Percentiles rank a stretch among this genome's conserved stretches.
Conservation (phyloP, 768 basidiomycete species). For the Xanthoconium stramineum region DNA sequence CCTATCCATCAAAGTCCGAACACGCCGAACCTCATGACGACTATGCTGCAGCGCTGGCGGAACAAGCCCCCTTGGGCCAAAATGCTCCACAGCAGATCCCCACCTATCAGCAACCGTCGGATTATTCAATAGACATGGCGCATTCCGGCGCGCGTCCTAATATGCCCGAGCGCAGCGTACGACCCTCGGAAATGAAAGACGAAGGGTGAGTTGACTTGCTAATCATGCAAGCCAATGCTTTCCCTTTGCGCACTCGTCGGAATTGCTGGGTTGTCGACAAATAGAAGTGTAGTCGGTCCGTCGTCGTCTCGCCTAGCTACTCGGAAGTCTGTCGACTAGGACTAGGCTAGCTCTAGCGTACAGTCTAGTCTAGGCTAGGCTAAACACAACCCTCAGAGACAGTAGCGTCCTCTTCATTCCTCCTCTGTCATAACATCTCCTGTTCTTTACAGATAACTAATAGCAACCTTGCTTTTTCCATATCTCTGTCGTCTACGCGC, state of each 20-base stretch:
- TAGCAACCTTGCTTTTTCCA: slow-evolving; percentile 56
- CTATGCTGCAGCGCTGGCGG: neutral
- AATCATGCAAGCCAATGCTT: slow-evolving; percentile 8
- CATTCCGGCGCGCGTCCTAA: slow-evolving; percentile 37
- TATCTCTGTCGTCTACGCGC: slow-evolving; percentile 26
- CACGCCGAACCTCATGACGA: slow-evolving; percentile 17
- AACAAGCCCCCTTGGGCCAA: slow-evolving; percentile 35
- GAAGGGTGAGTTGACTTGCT: slow-evolving; percentile 80
- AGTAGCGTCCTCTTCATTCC: slow-evolving; percentile 68
- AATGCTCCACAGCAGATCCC: slow-evolving; percentile 66
- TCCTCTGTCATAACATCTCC: slow-evolving; percentile 54
- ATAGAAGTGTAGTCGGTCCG: slow-evolving; percentile 40
- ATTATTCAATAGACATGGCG: slow-evolving; percentile 41
- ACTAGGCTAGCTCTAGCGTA: slow-evolving; percentile 77
- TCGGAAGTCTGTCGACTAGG: slow-evolving; percentile 58
- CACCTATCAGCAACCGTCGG: slow-evolving; percentile 69
- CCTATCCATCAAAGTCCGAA: slow-evolving; percentile 13
- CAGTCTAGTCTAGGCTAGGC: slow-evolving; percentile 79
- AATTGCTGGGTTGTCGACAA: slow-evolving; percentile 28
- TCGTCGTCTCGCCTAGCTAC: slow-evolving; percentile 41
- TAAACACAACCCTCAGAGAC: slow-evolving; percentile 58
- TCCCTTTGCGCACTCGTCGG: slow-evolving; percentile 17
- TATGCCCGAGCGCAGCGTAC: slow-evolving; percentile 61
- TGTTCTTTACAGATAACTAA: slow-evolving; percentile 79
- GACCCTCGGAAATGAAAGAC: slow-evolving; percentile 93